These are phyloP conservation scores for Cicer pinnatifidum DNA, from an alignment of 306 rosid species.

Conservation along the genomic window DNA sequence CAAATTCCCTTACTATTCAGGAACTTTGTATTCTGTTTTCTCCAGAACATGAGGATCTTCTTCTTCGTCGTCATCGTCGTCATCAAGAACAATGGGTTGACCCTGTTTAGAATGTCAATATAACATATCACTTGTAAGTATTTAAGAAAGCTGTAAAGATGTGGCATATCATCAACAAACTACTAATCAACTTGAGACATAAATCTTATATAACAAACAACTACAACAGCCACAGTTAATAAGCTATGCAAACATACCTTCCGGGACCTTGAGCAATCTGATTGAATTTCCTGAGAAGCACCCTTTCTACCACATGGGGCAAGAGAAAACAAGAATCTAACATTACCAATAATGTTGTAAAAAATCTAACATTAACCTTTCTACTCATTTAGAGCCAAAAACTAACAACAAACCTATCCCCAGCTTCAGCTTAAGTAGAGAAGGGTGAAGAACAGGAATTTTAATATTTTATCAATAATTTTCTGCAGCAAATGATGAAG, in stretches of 20 bases:
- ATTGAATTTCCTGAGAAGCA: slow-evolving; percentile 45
- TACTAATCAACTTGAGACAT: slow-evolving; percentile 28
- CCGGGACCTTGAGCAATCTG: slow-evolving; percentile 53
- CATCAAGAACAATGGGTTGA: slow-evolving; percentile 72
- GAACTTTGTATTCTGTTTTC: slow-evolving; percentile 52
- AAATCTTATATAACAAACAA: slow-evolving; percentile 15
- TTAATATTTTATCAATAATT: background rate
- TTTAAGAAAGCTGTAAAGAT: slow-evolving; percentile 33
- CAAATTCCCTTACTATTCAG: slow-evolving; percentile 59
- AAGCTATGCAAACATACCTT: slow-evolving; percentile 54
- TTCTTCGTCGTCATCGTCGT: slow-evolving; percentile 60
- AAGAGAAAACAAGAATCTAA: slow-evolving; percentile 31
- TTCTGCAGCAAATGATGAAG: slow-evolving; percentile 7
- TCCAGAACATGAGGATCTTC: slow-evolving; percentile 57
- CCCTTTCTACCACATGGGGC: slow-evolving; percentile 54
- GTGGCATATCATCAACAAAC: slow-evolving; percentile 28
- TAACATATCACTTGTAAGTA: slow-evolving; percentile 15
- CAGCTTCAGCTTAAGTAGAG: slow-evolving; percentile 22
- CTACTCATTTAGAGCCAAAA: slow-evolving; percentile 32
- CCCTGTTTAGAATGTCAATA: slow-evolving; percentile 53
- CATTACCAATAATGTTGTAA: slow-evolving; percentile 3
- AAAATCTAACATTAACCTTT: slow-evolving; percentile 8
- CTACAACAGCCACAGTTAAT: slow-evolving; percentile 24
- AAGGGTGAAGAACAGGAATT: slow-evolving; percentile 20
- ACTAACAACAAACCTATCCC: slow-evolving; percentile 37